Percentiles rank a stretch among this genome's conserved stretches.
Conservation (phyloP, 192 early-diverging fungal genomes). For the Rhizophagus clarus region DNA sequence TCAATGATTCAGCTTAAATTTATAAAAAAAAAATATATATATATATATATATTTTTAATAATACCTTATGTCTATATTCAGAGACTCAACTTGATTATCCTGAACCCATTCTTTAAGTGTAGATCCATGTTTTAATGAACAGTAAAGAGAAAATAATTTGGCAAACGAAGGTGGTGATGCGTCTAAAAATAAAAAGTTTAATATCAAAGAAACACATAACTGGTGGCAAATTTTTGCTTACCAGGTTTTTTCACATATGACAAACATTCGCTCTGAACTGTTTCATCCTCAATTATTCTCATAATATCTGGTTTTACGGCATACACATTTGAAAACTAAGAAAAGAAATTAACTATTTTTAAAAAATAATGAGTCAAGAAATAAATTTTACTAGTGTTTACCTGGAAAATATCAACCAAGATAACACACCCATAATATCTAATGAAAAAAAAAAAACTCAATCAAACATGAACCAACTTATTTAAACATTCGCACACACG, state of each 20-base stretch:
- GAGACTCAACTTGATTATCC: conserved; percentile 63
- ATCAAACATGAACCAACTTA: conserved; percentile 3
- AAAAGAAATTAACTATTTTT: not conserved
- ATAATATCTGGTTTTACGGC: conserved; percentile 64
- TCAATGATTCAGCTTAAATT: not conserved
- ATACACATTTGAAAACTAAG: conserved; percentile 85
- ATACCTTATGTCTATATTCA: conserved; percentile 83
- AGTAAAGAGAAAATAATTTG: conserved; percentile 77
- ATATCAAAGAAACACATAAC: conserved; percentile 13
- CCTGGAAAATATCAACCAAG: conserved; percentile 91
- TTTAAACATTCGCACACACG: conserved; percentile 23
- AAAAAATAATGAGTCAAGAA: not conserved
- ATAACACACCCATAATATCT: conserved; percentile 91
- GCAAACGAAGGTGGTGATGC: conserved; percentile 61
- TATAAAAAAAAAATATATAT: no score
- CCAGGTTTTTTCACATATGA: conserved; percentile 68
- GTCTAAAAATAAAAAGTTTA: conserved; percentile 34
- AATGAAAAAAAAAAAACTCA: conserved; percentile 16
- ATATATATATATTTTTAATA: conserved; percentile 13
- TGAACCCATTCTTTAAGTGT: conserved; percentile 89
- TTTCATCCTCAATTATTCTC: conserved; percentile 59
- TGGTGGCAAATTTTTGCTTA: not conserved
- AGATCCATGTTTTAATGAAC: conserved; percentile 72
- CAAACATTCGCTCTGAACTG: conserved; percentile 77
- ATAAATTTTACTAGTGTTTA: not conserved